Percentiles rank a stretch among this genome's conserved stretches.
These are phyloP conservation scores for Tricladium varicosporioides DNA, from an alignment of 2,329 filamentous ascomycete genomes.

Conservation along the genomic window DNA sequence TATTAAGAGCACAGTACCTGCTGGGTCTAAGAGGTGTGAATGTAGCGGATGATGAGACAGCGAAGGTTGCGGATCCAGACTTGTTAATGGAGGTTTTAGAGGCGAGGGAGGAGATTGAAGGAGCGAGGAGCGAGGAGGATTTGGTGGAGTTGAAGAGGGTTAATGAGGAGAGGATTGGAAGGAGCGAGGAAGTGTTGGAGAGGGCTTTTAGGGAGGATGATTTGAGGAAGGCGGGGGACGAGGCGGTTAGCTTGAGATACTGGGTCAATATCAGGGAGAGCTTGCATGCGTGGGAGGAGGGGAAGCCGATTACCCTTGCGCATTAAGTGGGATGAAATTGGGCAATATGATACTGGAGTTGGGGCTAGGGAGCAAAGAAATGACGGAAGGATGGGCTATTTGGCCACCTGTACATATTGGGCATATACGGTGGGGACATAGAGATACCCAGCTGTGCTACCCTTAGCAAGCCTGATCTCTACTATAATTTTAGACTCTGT, in stretches of 20 bases:
- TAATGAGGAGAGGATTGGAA: conserved; percentile 67
- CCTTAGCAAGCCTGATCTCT: no score
- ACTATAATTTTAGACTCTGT: no score
- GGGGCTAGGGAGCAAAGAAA: neutral
- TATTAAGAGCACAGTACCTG: conserved; percentile 85
- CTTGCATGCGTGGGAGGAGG: conserved; percentile 80
- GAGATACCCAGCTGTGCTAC: no score
- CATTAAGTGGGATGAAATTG: conserved; percentile 40
- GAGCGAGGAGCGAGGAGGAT: conserved; percentile 64
- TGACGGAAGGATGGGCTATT: no score
- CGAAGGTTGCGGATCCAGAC: conserved; percentile 64
- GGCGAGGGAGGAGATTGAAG: conserved; percentile 72
- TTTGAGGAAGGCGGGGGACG: conserved; percentile 61
- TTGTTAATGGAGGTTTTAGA: conserved; percentile 80
- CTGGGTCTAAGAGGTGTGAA: conserved; percentile 71
- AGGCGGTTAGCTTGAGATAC: conserved; percentile 79
- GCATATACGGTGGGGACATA: no score
- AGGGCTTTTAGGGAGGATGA: conserved; percentile 65
- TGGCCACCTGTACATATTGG: no score
- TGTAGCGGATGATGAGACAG: conserved; percentile 74
- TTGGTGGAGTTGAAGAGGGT: conserved; percentile 55
- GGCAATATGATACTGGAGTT: neutral
- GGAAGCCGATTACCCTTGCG: conserved; percentile 57
- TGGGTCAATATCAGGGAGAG: conserved; percentile 87
- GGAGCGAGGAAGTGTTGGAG: conserved; percentile 62